Conservation (phyloP, 306 rosid species). For the Rosa chinensis region DNA sequence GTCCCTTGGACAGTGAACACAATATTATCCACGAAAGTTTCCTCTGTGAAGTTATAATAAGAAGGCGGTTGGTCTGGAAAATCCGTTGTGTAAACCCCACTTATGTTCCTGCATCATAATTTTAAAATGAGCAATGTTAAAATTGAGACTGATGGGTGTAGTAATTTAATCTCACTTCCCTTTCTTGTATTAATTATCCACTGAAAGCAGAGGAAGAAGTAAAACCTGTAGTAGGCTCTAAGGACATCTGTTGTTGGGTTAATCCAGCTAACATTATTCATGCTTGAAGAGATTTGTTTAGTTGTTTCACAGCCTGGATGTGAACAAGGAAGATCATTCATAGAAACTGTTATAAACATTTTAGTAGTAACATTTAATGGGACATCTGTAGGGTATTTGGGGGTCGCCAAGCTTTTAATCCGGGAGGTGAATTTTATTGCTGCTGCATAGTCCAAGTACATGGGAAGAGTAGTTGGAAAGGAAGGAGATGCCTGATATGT, state of each 20-base stretch:
- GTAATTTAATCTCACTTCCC: not conserved
- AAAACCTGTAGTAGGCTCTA: not conserved
- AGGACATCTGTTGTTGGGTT: not conserved
- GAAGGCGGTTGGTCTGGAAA: constrained; percentile 5
- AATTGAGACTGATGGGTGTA: not conserved
- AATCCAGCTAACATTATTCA: not conserved
- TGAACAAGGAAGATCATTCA: not conserved
- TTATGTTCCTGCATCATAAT: constrained; percentile 2
- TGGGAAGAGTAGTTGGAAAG: constrained; percentile 9
- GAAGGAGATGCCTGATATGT: not conserved
- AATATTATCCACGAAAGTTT: not conserved
- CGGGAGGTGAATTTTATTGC: constrained; percentile 5
- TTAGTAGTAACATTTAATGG: not conserved
- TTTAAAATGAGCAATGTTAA: not conserved
- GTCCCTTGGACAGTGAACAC: not conserved
- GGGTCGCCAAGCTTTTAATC: constrained; percentile 12
- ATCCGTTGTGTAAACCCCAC: constrained; percentile 11
- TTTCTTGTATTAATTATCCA: not conserved
- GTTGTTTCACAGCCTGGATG: not conserved
- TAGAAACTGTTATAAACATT: not conserved
- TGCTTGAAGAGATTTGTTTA: not conserved
- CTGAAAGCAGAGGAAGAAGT: not conserved
- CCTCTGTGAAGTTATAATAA: constrained; percentile 1
- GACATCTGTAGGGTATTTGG: not conserved
- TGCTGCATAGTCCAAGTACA: not conserved